Base-by-base conservation (phyloP, 768 basidiomycete species). In the Lactifluus hygrophoroides region DNA sequence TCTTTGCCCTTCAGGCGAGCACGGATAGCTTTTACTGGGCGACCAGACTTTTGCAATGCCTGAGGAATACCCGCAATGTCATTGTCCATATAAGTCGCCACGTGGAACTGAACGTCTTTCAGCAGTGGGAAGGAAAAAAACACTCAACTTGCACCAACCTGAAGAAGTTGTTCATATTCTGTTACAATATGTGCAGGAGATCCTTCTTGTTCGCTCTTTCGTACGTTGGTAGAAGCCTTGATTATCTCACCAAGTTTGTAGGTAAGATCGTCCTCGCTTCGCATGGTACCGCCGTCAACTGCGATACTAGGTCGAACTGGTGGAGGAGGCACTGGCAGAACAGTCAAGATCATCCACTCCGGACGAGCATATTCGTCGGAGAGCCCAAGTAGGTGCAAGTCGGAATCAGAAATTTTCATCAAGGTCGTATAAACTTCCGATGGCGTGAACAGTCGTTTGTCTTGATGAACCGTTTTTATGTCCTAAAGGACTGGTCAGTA, bases 81-180 rank as follows among this genome's bases (percentile, higher is more conserved):
- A 69, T 99, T 99, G 69, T 99, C 96, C 95, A 99, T 99, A 70
- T 98, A 99, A 0, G 96, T 98, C 3, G 96, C 96, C 60, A 97
- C 94, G 68, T 99, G 96, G 70, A 94, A 99, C 92, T 96, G 16
- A 10, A 13, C 40, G 27, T 6, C n/a, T 6, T 56, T 42, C 50
- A 54, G 19, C n/a, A 38, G 21, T 28, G 53, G 16, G 35, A 9
- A 13, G 1, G 27, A 49, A 48, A 11, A 34, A 54, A 27, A 57
- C 9, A 23, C 13, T 34, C 6, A 51, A 30, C 38, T 10, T n/a
- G 7, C 51, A 70, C 80, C 54, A 60, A 90, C 92, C 83, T 97
- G 95, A 5, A 98, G 80, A 45, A 99, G 75, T 67, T 95, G 93
- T 73, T 98, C 95, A 65, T 94, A 95, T 72, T 98, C 94, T 17